Evolutionary conservation across 129 eudicot species (phyloP).

Genomic region (Centella asiatica): DNA sequence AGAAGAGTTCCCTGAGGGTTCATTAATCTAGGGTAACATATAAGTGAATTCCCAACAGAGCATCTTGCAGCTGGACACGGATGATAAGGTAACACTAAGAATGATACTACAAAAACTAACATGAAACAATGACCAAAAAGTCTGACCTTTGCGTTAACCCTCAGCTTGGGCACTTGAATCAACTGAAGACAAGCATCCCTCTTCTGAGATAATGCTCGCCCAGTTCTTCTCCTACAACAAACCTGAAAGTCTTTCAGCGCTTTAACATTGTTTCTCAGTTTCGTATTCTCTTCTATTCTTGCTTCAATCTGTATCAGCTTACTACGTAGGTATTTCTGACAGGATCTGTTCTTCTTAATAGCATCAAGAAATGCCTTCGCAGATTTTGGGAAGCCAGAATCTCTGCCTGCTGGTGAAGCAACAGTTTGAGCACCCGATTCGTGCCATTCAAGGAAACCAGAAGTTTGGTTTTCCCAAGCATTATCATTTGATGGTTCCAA

Average conservation of each 20-base stretch:
- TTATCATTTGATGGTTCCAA: conserved; percentile 22
- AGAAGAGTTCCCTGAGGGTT: too few species aligned
- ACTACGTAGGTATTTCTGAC: conserved; percentile 58
- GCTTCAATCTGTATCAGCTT: conserved; percentile 59
- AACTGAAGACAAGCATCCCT: conserved; percentile 69
- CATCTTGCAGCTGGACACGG: neutral
- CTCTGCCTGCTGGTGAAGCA: conserved; percentile 23
- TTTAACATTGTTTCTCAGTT: conserved; percentile 47
- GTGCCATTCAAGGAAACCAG: conserved; percentile 27
- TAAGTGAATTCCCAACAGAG: neutral
- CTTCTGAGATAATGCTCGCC: conserved; percentile 67
- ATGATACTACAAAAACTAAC: neutral
- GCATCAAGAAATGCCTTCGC: conserved; percentile 83
- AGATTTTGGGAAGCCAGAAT: conserved; percentile 47
- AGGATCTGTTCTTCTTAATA: conserved; percentile 78
- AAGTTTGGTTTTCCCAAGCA: conserved; percentile 15
- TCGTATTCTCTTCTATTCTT: conserved; percentile 60
- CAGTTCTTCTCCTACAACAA: conserved; percentile 56
- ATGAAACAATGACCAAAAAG: neutral
- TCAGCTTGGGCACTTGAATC: conserved; percentile 55
- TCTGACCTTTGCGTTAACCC: conserved; percentile 59
- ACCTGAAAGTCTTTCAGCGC: conserved; percentile 54
- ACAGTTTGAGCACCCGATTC: conserved; percentile 32
- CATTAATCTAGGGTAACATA: too few species aligned
- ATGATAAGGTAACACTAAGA: neutral